Conservation (phyloP, 495 filamentous ascomycete genomes). For the Ascobolus immersus region DNA sequence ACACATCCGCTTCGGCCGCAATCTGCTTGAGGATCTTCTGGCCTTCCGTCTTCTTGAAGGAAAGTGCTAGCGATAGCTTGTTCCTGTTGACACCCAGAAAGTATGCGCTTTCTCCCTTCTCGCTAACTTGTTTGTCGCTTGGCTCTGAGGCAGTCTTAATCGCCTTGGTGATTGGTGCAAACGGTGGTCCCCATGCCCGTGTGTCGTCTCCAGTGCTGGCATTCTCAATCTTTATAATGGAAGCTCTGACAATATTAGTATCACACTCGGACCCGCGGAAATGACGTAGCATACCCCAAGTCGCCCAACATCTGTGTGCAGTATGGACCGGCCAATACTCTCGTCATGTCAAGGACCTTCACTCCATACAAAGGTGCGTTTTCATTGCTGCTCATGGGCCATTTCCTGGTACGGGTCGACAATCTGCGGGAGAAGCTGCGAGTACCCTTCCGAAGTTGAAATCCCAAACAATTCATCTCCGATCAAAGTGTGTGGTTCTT, state of each 20-base stretch:
- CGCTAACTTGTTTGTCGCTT: constrained; percentile 22
- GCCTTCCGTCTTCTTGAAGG: constrained; percentile 61
- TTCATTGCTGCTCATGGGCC: too few relatives aligned
- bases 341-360: constrained; percentile 81
- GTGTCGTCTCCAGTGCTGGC: constrained; percentile 81
- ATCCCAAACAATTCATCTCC: too few relatives aligned
- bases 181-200: constrained; percentile 86
- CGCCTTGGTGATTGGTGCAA: constrained; percentile 54
- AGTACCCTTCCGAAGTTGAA: too few relatives aligned
- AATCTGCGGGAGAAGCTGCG: too few relatives aligned
- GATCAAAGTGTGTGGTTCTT: too few relatives aligned
- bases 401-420: too few relatives aligned
- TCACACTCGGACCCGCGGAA: background rate
- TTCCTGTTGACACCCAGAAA: constrained; percentile 86
- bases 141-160: constrained; percentile 29
- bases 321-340: constrained; percentile 87
- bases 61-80: constrained; percentile 80
- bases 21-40: constrained; percentile 68
- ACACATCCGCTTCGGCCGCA: constrained; percentile 60
- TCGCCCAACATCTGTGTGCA: constrained; percentile 94
- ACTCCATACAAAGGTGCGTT: constrained; percentile 71
- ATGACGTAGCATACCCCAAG: constrained; percentile 45
- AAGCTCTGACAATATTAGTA: constrained; percentile 34
- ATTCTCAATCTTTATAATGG: constrained; percentile 93
- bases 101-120: constrained; percentile 82